These are phyloP conservation scores for Arachis monticola DNA, from an alignment of 331 rosid genomes.

Conservation along the genomic window DNA sequence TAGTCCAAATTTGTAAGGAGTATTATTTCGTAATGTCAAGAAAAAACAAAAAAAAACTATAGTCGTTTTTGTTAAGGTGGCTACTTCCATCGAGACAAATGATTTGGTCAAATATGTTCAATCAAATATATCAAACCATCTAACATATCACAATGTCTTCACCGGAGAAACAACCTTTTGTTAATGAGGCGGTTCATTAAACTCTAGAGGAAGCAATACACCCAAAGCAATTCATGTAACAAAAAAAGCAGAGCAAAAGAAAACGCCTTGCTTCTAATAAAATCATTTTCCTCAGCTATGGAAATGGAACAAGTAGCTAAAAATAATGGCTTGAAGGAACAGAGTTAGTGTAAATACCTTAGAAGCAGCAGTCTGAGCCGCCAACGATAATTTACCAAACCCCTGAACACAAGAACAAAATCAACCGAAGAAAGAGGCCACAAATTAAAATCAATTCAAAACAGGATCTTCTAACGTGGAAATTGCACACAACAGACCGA, in stretches of 20 bases:
- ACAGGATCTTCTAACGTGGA: not conserved
- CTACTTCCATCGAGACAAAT: no score
- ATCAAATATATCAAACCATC: no score
- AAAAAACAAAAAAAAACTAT: no score
- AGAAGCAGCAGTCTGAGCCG: slow-evolving; percentile 78
- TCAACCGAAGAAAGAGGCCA: not conserved
- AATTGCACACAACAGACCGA: not conserved
- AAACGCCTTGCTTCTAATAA: not conserved
- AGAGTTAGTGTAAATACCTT: slow-evolving; percentile 58
- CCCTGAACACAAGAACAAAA: slow-evolving; percentile 52
- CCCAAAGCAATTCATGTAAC: not conserved
- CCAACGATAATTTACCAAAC: slow-evolving; percentile 76
- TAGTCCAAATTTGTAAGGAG: no score
- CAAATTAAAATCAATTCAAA: not conserved
- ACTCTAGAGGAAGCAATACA: slow-evolving; percentile 7
- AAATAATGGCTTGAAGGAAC: not conserved
- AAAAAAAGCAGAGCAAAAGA: not conserved
- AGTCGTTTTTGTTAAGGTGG: not conserved
- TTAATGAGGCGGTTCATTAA: not conserved
- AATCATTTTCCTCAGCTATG: not conserved
- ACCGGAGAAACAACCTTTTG: no score
- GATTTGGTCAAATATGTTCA: no score
- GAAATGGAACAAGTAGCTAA: not conserved
- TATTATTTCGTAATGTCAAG: no score
- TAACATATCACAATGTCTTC: no score